Base-by-base conservation (phyloP, 2,329 filamentous ascomycete genomes). In the Thielaviopsis musarum region DNA sequence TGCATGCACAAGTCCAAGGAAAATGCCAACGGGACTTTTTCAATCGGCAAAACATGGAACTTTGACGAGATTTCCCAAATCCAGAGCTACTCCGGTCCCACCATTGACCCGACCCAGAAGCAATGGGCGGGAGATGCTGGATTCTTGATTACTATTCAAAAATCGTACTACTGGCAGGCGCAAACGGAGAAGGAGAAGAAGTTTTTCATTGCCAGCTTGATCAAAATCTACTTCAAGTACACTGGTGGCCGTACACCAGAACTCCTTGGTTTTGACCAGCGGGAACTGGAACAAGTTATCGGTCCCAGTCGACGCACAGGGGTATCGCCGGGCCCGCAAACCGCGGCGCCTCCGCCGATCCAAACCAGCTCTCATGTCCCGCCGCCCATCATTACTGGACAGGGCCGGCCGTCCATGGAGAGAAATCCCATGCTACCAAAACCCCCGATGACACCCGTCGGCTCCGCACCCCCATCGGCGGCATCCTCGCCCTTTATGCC, bases 11-110 rank as follows among this genome's bases (percentile, higher is more conserved):
- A 98, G 72, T 91, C 90, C 61, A 85, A 95, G 66, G 93, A 98
- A 73, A 98, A 98, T 70, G 77, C 81, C 59, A 96, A 95, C 70
- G 90, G 90, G 59, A 83, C 88, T 24, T 98, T 96, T 71, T 97
- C 91, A 21, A 95, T 98, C 65, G 93, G 93, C 65, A 98, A 98
- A 74, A 95, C 93, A 3, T 98, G 93, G 93, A 87, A 91, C 69
- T 80, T 98, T 65, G 91, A 97, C 71, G 93, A 98, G 68, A 75
- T 98, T 55, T 80, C 81, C 4, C 78, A 80, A 53, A 87, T 98
- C 64, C 87, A 95, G 69, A 93, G 89, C 26, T 97, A 85, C 68
- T 85, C 82, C 6, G 78, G 83, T 52, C 70, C 81, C 21, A 72
- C 75, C 69, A 67, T 80, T 76, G 68, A 76, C 70, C 65, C 84